phyloP scores from a whole-genome alignment of 2,329 filamentous ascomycete genomes.

The Phialophora chinensis region DNA sequence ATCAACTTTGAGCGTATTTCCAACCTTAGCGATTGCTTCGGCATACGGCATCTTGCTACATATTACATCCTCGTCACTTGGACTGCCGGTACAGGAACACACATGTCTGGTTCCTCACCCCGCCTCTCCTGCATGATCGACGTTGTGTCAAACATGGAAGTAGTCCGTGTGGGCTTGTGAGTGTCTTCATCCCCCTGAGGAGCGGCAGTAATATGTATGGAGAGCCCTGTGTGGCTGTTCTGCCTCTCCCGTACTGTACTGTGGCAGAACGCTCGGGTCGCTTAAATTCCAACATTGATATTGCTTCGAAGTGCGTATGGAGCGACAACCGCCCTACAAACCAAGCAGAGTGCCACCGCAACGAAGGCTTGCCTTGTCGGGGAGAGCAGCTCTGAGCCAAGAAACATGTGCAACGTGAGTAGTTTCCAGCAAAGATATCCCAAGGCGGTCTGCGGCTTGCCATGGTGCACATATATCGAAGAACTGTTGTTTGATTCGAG shows the following conservation, averaged over 20 bases:
- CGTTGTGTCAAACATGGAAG: constrained; percentile 43
- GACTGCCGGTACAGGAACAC: background rate
- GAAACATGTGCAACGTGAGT: background rate
- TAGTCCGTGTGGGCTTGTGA: constrained; percentile 57
- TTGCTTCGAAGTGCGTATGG: constrained; percentile 50
- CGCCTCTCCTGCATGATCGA: background rate
- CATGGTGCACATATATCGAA: background rate
- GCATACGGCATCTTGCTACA: background rate
- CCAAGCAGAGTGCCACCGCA: constrained; percentile 52
- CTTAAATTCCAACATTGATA: constrained; percentile 55
- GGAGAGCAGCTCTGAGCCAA: background rate
- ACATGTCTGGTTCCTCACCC: background rate
- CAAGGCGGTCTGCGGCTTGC: background rate
- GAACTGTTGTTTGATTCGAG: background rate
- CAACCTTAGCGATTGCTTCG: background rate
- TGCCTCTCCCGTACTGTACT: constrained; percentile 53
- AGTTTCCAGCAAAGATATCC: background rate
- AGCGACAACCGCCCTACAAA: background rate
- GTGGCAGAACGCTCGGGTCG: constrained; percentile 53
- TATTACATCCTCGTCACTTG: background rate
- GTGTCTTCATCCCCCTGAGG: constrained; percentile 44
- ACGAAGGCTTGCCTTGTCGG: background rate
- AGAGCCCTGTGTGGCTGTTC: constrained; percentile 46
- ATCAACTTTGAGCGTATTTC: background rate
- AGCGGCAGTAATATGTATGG: constrained; percentile 53